Evolutionary conservation across 2,329 filamentous ascomycete species (phyloP).

Genomic region (Verticillium isaacii): DNA sequence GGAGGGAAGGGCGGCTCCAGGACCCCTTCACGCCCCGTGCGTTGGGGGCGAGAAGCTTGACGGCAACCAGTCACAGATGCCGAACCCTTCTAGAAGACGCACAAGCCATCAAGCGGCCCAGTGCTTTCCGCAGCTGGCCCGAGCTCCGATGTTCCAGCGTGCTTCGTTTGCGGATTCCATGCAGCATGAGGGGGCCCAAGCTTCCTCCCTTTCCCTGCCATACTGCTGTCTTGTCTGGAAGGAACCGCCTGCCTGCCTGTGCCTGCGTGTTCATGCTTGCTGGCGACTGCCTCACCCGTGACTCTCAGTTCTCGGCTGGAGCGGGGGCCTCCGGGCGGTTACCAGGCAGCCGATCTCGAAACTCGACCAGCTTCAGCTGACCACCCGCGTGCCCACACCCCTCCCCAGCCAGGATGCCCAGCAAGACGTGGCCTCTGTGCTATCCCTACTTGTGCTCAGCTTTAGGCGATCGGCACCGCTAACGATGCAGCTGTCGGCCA

Average conservation of each 20-base stretch:
- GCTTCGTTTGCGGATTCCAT: conserved; percentile 1
- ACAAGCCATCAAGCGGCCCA: conserved; percentile 8
- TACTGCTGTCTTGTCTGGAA: not conserved
- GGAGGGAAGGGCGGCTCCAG: not conserved
- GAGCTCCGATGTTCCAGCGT: not conserved
- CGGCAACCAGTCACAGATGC: conserved; percentile 12
- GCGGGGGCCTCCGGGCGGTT: not conserved
- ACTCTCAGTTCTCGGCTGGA: too few species aligned
- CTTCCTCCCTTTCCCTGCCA: conserved; percentile 7
- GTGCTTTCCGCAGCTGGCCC: conserved; percentile 1
- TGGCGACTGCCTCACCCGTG: not conserved
- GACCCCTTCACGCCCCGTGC: not conserved
- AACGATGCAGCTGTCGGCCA: not conserved
- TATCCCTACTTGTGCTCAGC: not conserved
- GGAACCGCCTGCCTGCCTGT: not conserved
- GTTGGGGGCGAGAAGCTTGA: conserved; percentile 6
- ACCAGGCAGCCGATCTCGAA: not conserved
- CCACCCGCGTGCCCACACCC: not conserved
- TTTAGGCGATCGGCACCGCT: not conserved
- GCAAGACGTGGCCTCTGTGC: not conserved
- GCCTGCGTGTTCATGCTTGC: not conserved
- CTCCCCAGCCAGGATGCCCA: not conserved
- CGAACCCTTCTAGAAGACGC: conserved; percentile 18
- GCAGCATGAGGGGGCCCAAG: conserved; percentile 12
- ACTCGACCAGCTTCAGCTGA: not conserved